Conservation (phyloP, 140 eudicot species). For the Eryngium alpinum region DNA sequence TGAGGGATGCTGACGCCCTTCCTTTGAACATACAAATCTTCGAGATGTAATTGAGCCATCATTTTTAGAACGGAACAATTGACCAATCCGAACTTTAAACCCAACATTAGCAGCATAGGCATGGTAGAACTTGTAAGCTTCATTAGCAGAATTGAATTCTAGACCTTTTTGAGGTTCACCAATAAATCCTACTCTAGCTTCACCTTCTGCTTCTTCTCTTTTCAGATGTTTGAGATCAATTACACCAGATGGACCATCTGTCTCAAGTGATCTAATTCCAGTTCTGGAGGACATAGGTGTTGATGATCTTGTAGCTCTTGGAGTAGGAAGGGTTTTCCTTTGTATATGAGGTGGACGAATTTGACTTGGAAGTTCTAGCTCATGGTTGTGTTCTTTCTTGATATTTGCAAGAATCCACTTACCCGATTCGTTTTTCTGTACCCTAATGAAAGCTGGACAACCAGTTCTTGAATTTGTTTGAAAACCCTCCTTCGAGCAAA, state of each 20-base stretch:
- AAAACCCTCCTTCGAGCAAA: conserved; percentile 16
- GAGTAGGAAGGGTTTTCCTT: conserved; percentile 8
- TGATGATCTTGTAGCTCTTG: background rate
- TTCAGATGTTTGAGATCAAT: conserved; percentile 11
- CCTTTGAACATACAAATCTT: conserved; percentile 15
- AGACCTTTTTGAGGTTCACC: conserved; percentile 19
- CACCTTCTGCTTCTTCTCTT: conserved; percentile 8
- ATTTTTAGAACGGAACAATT: conserved; percentile 9
- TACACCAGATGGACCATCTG: conserved; percentile 14
- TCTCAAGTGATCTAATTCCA: conserved; percentile 17
- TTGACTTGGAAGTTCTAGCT: conserved; percentile 14
- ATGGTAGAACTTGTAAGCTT: conserved; percentile 18
- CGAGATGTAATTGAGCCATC: conserved; percentile 16
- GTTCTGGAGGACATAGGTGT: conserved; percentile 10
- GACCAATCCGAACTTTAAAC: conserved; percentile 14
- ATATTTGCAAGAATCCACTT: conserved; percentile 12
- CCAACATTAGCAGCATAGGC: conserved; percentile 21
- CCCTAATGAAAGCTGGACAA: conserved; percentile 10
- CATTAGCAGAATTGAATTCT: conserved; percentile 14
- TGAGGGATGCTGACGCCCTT: conserved; percentile 20
- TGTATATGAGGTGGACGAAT: conserved; percentile 9
- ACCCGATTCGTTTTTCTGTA: conserved; percentile 7
- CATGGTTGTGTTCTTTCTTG: conserved; percentile 1
- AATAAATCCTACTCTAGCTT: background rate
- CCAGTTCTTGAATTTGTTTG: conserved; percentile 15